Percentiles rank a stretch among this genome's conserved stretches.
Evolutionary conservation across 768 basidiomycete species (phyloP).

Genomic region (Lactarius hengduanensis): DNA sequence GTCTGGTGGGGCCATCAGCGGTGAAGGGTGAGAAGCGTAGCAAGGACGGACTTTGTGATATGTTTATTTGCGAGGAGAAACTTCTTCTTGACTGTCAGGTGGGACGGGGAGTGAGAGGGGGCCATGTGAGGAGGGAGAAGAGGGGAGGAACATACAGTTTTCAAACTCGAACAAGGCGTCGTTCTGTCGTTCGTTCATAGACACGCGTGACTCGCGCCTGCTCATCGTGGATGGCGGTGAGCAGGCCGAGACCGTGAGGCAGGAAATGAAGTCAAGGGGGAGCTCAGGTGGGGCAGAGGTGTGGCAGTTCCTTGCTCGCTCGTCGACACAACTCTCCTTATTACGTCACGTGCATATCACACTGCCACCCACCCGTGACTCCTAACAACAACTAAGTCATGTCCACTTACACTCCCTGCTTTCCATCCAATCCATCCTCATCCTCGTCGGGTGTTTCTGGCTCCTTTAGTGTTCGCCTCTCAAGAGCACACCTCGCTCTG

Average conservation of each 20-base stretch:
- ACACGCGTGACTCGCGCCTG: constrained; percentile 43
- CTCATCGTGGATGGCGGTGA: constrained; percentile 36
- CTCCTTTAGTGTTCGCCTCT: constrained; percentile 17
- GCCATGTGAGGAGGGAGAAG: constrained; percentile 32
- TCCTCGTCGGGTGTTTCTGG: neutral
- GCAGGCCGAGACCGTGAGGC: constrained; percentile 23
- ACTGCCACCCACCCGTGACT: neutral
- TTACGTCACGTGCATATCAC: neutral
- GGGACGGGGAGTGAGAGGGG: constrained; percentile 35
- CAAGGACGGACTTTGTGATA: constrained; percentile 69
- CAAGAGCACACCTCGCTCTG: constrained; percentile 16
- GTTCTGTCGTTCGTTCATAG: constrained; percentile 64
- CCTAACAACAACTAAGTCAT: neutral
- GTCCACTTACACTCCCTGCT: constrained; percentile 22
- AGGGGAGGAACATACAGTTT: constrained; percentile 57
- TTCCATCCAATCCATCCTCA: constrained; percentile 8
- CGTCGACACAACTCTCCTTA: neutral
- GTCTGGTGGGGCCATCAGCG: constrained; percentile 42
- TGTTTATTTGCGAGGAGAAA: constrained; percentile 89
- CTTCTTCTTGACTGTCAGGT: constrained; percentile 80
- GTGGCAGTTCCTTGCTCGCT: neutral
- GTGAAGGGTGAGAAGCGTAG: constrained; percentile 1
- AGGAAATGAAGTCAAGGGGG: constrained; percentile 8
- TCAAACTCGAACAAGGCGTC: constrained; percentile 84
- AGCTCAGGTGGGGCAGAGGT: neutral